Evolutionary conservation across 495 filamentous ascomycete genomes (phyloP).

Genomic region (Daldinia childiae): DNA sequence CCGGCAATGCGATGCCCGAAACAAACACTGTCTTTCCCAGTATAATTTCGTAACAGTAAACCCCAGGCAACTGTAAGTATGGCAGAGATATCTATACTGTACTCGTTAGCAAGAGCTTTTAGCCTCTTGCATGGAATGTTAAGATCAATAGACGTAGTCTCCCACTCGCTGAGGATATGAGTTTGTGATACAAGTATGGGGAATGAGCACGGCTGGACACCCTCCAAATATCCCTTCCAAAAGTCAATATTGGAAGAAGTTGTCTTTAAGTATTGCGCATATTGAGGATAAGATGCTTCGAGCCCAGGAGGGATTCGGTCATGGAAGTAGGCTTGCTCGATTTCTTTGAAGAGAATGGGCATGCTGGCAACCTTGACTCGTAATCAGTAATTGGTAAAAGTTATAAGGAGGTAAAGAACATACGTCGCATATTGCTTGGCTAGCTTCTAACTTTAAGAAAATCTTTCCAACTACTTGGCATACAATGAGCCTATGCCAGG

Average conservation of each 20-base stretch:
- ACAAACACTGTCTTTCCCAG: slow-evolving; percentile 51
- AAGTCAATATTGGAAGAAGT: slow-evolving; percentile 51
- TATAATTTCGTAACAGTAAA: slow-evolving; percentile 55
- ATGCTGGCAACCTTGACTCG: slow-evolving; percentile 48
- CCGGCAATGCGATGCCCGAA: slow-evolving; percentile 57
- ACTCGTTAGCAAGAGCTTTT: slow-evolving; percentile 47
- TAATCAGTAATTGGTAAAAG: slow-evolving; percentile 16
- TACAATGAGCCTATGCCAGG: slow-evolving; percentile 57
- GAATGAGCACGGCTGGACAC: slow-evolving; percentile 52
- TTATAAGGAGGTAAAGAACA: background rate
- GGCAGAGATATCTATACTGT: slow-evolving; percentile 47
- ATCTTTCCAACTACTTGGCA: slow-evolving; percentile 55
- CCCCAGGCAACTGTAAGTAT: slow-evolving; percentile 61
- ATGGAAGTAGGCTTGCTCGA: slow-evolving; percentile 53
- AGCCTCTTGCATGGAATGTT: slow-evolving; percentile 50
- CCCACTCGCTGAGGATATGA: slow-evolving; percentile 39
- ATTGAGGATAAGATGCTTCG: slow-evolving; percentile 52
- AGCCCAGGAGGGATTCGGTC: slow-evolving; percentile 41
- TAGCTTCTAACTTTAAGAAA: slow-evolving; percentile 57
- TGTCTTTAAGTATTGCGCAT: slow-evolving; percentile 50
- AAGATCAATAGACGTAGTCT: slow-evolving; percentile 51
- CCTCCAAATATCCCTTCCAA: slow-evolving; percentile 53
- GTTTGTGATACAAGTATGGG: slow-evolving; percentile 47
- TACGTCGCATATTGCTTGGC: slow-evolving; percentile 57
- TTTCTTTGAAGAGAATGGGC: slow-evolving; percentile 53